These are phyloP conservation scores for Yamadazyma spencermartinsiae DNA, from an alignment of 1,139 yeast genomes.

Conservation along the genomic window DNA sequence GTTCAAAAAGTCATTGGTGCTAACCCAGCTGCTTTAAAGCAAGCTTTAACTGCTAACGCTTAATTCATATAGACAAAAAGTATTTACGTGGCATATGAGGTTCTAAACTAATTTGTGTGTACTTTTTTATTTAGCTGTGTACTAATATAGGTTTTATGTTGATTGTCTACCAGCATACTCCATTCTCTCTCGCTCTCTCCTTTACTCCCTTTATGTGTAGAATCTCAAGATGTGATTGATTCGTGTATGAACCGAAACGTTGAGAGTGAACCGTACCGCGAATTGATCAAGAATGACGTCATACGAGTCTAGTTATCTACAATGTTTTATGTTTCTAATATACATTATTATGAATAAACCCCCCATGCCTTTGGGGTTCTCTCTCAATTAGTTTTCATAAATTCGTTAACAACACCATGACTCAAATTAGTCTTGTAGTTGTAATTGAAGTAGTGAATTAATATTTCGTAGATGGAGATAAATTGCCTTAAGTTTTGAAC, in stretches of 20 bases:
- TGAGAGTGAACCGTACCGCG: too few species aligned
- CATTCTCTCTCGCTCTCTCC: too few species aligned
- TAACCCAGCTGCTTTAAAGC: conserved; percentile 78
- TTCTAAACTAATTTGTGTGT: neutral
- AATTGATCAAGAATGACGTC: too few species aligned
- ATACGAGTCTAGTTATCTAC: too few species aligned
- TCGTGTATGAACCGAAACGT: too few species aligned
- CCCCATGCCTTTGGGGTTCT: neutral
- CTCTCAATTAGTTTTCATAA: neutral
- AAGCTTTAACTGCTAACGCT: conserved; percentile 58
- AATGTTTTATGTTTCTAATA: neutral
- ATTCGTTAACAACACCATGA: neutral
- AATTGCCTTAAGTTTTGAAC: conserved; percentile 80
- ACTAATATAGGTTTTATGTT: too few species aligned
- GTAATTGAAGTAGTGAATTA: conserved; percentile 23
- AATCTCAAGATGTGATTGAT: too few species aligned
- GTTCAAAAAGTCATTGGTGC: conserved; percentile 84
- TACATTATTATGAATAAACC: conserved; percentile 1
- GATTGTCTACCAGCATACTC: too few species aligned
- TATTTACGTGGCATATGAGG: neutral
- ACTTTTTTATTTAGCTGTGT: neutral
- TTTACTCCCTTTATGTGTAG: too few species aligned
- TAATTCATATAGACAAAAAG: too few species aligned
- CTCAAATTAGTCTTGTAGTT: neutral
- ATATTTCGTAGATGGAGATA: conserved; percentile 63